Percentiles rank a stretch among this genome's conserved stretches.
These are phyloP conservation scores for Stylonectria norvegica DNA, from an alignment of 2,329 filamentous ascomycete species.

Conservation along the genomic window DNA sequence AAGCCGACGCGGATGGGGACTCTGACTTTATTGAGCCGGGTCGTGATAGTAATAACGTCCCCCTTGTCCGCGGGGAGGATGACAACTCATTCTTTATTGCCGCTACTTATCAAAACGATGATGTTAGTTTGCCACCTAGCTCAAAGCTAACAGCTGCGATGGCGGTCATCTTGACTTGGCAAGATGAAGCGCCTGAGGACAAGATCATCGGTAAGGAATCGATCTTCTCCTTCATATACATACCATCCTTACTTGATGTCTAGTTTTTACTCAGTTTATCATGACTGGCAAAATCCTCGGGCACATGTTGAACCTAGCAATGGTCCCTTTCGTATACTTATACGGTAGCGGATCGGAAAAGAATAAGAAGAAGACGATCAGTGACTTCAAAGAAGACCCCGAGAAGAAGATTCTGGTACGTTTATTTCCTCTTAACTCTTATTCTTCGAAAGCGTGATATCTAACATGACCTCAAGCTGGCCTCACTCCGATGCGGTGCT, in stretches of 20 bases:
- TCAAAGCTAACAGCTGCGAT: constrained; percentile 33
- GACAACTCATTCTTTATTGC: constrained; percentile 25
- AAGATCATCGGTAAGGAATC: constrained; percentile 37
- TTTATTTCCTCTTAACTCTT: background rate
- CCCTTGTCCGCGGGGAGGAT: constrained; percentile 1
- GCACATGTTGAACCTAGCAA: constrained; percentile 29
- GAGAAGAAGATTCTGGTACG: constrained; percentile 36
- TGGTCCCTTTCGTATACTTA: constrained; percentile 37
- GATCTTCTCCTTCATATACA: accelerated
- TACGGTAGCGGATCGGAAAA: constrained; percentile 22
- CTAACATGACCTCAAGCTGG: constrained; percentile 29
- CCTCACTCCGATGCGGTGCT: constrained; percentile 33
- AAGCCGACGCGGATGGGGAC: accelerated
- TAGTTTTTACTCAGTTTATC: constrained; percentile 38
- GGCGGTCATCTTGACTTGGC: constrained; percentile 33
- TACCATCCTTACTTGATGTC: accelerated
- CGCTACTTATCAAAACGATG: background rate
- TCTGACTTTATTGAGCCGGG: constrained; percentile 17
- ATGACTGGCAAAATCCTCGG: constrained; percentile 34
- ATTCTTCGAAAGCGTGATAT: background rate
- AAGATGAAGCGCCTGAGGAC: constrained; percentile 29
- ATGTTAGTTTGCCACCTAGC: constrained; percentile 19
- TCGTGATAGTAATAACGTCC: constrained; percentile 19
- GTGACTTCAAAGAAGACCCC: constrained; percentile 14
- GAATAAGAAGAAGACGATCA: constrained; percentile 18